Evolutionary conservation across 352 stramenopile genomes (phyloP), one percentile per base, ranked within the genome.

Genomic region (Phytophthora ohioensis): DNA sequence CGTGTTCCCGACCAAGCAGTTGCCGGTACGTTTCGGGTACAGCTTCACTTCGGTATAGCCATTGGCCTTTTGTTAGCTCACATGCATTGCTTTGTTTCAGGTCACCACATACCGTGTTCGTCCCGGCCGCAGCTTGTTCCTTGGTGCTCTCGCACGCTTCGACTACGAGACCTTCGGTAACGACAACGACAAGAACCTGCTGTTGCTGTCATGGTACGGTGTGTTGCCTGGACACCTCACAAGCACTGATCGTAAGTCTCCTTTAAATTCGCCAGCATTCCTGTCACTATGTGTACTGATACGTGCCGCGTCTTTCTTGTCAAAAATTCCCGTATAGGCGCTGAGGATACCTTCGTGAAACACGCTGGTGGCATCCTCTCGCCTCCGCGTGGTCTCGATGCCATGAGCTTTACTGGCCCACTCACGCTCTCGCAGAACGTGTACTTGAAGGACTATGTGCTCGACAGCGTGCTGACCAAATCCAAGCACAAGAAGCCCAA

Each of bases 131-230:
- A 93, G 79, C 49, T 80, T 96, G 35, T 96, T 96, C 61, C 75
- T 96, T 5, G 87, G 88, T 34, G 87, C 79, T 11, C 81, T 96
- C 27, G 78, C 69, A 17, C 88, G 87, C 9, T 92, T 94, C 35
- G 88, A 96, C 64, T 96, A 93, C 54, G 86, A 88, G 62, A 75
- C 74, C 4, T 57, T 79, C 21, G 79, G 66, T 27, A 67, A 54
- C 2, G 47, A 78, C 2, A 78, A 68, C 15, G 73, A 81, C 57
- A 85, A 85, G 45, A 91, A 91, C 66, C 38, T 90, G 21, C 39
- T 96, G 35, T 66, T 96, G 31, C 63, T 96, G 58, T 85, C 87
- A 39, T 96, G 87, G 87, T 91, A 93, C 54, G 88, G 88, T n/a
- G 85, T 96, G 34, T 57, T 96, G 15, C 88, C 88, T n/a, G 85